phyloP scores from a whole-genome alignment of 768 basidiomycete genomes.

The Xanthoconium stramineum region DNA sequence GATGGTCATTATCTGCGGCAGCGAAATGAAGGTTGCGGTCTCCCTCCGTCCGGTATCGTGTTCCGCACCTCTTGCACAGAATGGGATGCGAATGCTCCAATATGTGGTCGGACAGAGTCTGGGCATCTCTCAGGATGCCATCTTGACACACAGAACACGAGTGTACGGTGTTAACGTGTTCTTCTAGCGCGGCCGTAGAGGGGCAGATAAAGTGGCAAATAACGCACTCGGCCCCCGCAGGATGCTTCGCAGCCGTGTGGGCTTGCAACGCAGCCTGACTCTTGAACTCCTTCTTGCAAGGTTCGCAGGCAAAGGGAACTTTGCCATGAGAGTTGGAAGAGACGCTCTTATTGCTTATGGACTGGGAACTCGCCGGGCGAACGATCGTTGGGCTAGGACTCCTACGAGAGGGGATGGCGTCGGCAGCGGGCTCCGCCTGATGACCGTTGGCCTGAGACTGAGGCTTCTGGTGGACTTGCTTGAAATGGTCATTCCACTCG shows the following conservation, averaged over 20 bases:
- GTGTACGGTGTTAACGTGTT: slow-evolving; percentile 27
- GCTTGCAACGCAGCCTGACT: slow-evolving; percentile 20
- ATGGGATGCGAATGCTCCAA: slow-evolving; percentile 26
- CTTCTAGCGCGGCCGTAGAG: slow-evolving; percentile 23
- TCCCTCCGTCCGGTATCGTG: slow-evolving; percentile 35
- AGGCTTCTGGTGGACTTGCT: slow-evolving; percentile 13
- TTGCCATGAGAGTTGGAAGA: slow-evolving; percentile 5
- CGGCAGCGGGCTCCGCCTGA: slow-evolving; percentile 10
- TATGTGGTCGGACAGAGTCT: slow-evolving; percentile 28
- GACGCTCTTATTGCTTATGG: slow-evolving; percentile 5
- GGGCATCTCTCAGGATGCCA: slow-evolving; percentile 27
- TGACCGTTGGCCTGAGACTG: slow-evolving; percentile 1
- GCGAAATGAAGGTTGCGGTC: slow-evolving; percentile 37
- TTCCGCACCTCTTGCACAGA: slow-evolving; percentile 28
- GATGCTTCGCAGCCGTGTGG: slow-evolving; percentile 26
- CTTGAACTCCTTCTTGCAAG: slow-evolving; percentile 25
- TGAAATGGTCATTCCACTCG: slow-evolving; percentile 30
- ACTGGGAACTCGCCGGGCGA: slow-evolving; percentile 19
- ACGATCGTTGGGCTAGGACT: slow-evolving; percentile 13
- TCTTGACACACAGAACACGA: slow-evolving; percentile 28
- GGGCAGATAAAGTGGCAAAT: slow-evolving; percentile 25
- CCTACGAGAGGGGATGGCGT: slow-evolving; percentile 2
- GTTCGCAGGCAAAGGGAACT: slow-evolving; percentile 12
- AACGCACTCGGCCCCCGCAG: slow-evolving; percentile 17
- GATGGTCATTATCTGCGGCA: slow-evolving; percentile 36